Percentiles rank a stretch among this genome's conserved stretches.
These are phyloP conservation scores for Aspergillus pseudoviridinutans DNA, from an alignment of 2,329 filamentous ascomycete species.

Conservation along the genomic window DNA sequence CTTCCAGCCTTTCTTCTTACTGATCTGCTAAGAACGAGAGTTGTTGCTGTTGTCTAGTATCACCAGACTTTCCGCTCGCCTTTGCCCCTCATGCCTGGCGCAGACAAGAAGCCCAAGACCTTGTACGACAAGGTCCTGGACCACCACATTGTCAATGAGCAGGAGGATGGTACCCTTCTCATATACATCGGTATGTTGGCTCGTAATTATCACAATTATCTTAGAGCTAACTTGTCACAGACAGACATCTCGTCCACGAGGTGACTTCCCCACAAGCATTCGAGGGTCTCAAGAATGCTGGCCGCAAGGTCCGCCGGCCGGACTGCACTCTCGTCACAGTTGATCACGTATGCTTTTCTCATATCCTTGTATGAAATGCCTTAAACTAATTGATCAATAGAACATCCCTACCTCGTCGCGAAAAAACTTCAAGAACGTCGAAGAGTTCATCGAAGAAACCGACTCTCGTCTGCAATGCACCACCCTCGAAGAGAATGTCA, in stretches of 20 bases:
- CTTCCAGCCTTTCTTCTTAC: constrained; percentile 5
- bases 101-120: constrained; percentile 69
- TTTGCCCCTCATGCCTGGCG: constrained; percentile 66
- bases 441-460: constrained; percentile 88
- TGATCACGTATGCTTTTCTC: constrained; percentile 70
- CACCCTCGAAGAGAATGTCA: constrained; percentile 95
- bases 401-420: constrained; percentile 90
- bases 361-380: constrained; percentile 9
- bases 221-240: constrained; percentile 45
- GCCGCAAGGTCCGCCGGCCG: constrained; percentile 80
- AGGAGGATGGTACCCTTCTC: constrained; percentile 85
- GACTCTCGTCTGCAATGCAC: constrained; percentile 92
- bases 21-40: not conserved
- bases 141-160: constrained; percentile 91
- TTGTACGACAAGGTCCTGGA: constrained; percentile 98
- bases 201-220: constrained; percentile 3
- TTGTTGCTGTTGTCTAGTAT: not conserved
- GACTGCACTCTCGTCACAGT: constrained; percentile 96
- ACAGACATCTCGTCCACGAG: constrained; percentile 95
- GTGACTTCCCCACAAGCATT: constrained; percentile 99
- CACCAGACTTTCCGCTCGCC: not conserved
- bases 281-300: constrained; percentile 87
- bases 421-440: constrained; percentile 90
- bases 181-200: constrained; percentile 77
- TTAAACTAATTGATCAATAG: constrained; percentile 41